These are phyloP conservation scores for Rhizophora apiculata DNA, from an alignment of 345 rosid species.

Conservation along the genomic window DNA sequence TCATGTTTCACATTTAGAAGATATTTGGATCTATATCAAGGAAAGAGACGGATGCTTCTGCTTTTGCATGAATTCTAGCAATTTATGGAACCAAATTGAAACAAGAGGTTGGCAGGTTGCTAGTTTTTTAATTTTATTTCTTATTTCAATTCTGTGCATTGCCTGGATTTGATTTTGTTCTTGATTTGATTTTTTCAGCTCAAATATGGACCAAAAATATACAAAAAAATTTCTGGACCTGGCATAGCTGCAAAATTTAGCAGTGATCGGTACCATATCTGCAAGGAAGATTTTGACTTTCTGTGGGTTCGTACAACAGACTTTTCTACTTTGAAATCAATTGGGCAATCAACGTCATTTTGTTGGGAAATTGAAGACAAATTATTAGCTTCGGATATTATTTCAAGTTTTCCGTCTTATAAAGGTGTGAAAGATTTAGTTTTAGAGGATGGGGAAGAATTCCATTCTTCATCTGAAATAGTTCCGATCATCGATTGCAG, in stretches of 20 bases:
- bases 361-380: slow-evolving; percentile 53
- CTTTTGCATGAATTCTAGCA: not conserved
- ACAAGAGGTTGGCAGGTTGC: not conserved
- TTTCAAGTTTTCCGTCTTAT: slow-evolving; percentile 53
- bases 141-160: not conserved
- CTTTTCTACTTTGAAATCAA: slow-evolving; percentile 57
- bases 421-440: slow-evolving; percentile 32
- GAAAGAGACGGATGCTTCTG: not conserved
- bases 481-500: slow-evolving; percentile 59
- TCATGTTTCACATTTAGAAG: too few species aligned
- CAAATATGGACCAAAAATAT: slow-evolving; percentile 65
- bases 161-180: slow-evolving; percentile 4
- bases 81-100: not conserved
- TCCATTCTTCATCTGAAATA: slow-evolving; percentile 41
- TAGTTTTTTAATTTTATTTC: slow-evolving; percentile 1
- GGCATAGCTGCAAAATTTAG: slow-evolving; percentile 48
- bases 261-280: slow-evolving; percentile 58
- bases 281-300: slow-evolving; percentile 83
- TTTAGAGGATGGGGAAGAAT: slow-evolving; percentile 41
- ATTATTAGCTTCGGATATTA: slow-evolving; percentile 39
- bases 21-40: not conserved
- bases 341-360: slow-evolving; percentile 63
- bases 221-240: slow-evolving; percentile 59
- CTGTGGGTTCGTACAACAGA: slow-evolving; percentile 84
- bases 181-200: slow-evolving; percentile 41